Conservation (phyloP, 176 grass and related monocot species). For the Otatea glauca region DNA sequence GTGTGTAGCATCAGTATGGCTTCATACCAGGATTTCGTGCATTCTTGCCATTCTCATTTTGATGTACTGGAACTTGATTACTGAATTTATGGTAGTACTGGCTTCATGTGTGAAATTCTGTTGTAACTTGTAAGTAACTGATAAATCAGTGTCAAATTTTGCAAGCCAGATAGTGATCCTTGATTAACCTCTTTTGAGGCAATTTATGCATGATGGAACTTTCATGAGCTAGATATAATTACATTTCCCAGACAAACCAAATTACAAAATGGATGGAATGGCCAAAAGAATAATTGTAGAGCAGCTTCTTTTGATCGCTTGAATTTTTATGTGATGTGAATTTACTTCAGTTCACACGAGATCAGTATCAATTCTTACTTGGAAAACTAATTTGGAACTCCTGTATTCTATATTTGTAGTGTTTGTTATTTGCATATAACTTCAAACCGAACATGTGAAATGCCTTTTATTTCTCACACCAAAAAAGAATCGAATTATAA, state of each 20-base stretch:
- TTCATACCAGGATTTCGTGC: not conserved
- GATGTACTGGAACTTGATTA: not conserved
- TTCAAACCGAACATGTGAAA: slow-evolving; percentile 27
- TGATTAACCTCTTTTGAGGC: slow-evolving; percentile 39
- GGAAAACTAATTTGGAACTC: slow-evolving; percentile 29
- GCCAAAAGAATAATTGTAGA: slow-evolving; percentile 18
- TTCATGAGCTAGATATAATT: slow-evolving; percentile 17
- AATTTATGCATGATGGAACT: slow-evolving; percentile 12
- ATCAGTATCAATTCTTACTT: slow-evolving; percentile 29
- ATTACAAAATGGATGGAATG: slow-evolving; percentile 33
- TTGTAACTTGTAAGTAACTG: slow-evolving; percentile 36
- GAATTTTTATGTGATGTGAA: slow-evolving; percentile 20
- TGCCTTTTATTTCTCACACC: slow-evolving; percentile 35
- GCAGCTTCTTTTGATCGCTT: not conserved
- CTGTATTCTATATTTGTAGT: slow-evolving; percentile 28
- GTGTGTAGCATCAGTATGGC: not conserved
- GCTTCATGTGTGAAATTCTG: not conserved
- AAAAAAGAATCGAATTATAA: slow-evolving; percentile 56
- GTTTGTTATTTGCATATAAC: slow-evolving; percentile 36
- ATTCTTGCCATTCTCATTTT: slow-evolving; percentile 32
- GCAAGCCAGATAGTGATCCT: not conserved
- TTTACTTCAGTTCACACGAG: slow-evolving; percentile 6
- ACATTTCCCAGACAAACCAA: slow-evolving; percentile 34
- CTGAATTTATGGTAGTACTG: not conserved
- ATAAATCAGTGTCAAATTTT: slow-evolving; percentile 3